phyloP scores from a whole-genome alignment of 352 stramenopile species.

The Bremia lactucae region DNA sequence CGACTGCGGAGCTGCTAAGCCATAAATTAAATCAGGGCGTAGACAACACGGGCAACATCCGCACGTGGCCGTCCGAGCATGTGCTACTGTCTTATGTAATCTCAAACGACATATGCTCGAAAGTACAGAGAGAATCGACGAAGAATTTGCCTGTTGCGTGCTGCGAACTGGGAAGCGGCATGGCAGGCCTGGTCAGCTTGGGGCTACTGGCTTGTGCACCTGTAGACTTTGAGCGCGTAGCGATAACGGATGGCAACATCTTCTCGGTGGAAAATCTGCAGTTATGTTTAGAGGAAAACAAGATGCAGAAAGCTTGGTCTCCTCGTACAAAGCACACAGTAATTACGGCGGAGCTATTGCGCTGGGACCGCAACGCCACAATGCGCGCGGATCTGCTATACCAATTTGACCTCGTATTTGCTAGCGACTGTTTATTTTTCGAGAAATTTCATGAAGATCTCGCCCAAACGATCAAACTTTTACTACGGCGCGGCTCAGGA shows the following conservation, averaged over 20 bases:
- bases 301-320: constrained; percentile 12
- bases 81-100: constrained; percentile 61
- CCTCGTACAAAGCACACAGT: not conserved
- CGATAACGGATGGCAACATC: constrained; percentile 72
- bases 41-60: constrained; percentile 85
- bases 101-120: constrained; percentile 21
- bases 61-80: constrained; percentile 75
- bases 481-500: constrained; percentile 32
- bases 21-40: constrained; percentile 69
- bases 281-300: constrained; percentile 51
- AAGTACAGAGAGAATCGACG: constrained; percentile 8
- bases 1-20: constrained; percentile 56
- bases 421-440: constrained; percentile 83
- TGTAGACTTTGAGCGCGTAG: constrained; percentile 27
- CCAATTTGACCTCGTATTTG: constrained; percentile 72
- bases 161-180: constrained; percentile 68
- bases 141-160: constrained; percentile 20
- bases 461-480: constrained; percentile 44
- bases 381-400: constrained; percentile 22
- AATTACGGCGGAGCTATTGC: constrained; percentile 35
- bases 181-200: constrained; percentile 61
- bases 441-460: constrained; percentile 79
- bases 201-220: constrained; percentile 43
- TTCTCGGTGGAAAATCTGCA: constrained; percentile 55
- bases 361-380: constrained; percentile 44